Base-by-base conservation (phyloP, 768 basidiomycete species). In the Strobilomyces dryophilus region DNA sequence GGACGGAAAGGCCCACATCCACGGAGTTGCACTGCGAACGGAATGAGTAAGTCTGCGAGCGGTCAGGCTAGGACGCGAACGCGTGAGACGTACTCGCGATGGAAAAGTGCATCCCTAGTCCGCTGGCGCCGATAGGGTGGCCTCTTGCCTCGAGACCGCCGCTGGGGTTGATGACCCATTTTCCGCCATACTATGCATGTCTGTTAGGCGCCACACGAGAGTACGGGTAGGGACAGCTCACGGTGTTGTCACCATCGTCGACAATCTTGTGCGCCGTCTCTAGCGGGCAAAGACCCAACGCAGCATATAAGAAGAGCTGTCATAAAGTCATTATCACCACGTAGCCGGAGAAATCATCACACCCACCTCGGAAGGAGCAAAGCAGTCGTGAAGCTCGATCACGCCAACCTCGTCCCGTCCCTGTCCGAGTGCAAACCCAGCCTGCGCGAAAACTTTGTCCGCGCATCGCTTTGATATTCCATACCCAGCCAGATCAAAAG, bases 61-160 rank as follows among this genome's bases (percentile, higher is more conserved):
- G 9, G 27, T 6, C 7, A 29, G 29, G 29, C 29, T 6, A 29
- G 29, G 29, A 9, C 29, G 29, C 29, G 29, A 29, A 29, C 29
- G 5, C 29, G 24, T 24, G 29, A 34, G 17, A 68, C 84, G 37
- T 62, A 87, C 87, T 89, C 60, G 84, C 79, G 56, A 91, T 87
- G 62, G 89, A 91, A 69, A 90, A 90, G 64, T 92, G 89, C 89
- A 91, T 91, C 26, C 85, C 89, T 12, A 92, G 71, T 1, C 89
- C 89, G 15, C 87, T 90, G 1, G 89, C 88, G 35, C 89, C 89
- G 18, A 92, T 76, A 3, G 91, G 90, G 62, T 92, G 89, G 3
- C 91, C 91, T 64, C 92, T 93, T n/a, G 88, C 87, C 63, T 93
- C 88, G 15, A 93, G 76, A 0, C 91, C 91, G 21, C 91, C 91